Evolutionary conservation across 108 stramenopile genomes (phyloP).

Genomic region (Cylindrotheca fusiformis): DNA sequence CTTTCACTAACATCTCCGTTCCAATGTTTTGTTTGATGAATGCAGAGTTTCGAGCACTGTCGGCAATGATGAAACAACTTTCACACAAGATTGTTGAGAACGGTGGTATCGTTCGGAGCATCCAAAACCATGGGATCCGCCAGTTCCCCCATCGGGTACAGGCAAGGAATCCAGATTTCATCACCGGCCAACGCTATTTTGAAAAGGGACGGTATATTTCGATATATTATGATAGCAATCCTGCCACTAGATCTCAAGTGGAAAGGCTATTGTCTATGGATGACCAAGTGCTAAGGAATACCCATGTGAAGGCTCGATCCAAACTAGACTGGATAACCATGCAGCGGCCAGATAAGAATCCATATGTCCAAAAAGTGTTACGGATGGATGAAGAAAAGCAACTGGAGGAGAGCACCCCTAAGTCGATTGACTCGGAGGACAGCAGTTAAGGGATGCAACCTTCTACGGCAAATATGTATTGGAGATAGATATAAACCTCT

Average conservation of each 20-base stretch:
- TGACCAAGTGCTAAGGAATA: constrained; percentile 69
- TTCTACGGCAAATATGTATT: too few relatives aligned
- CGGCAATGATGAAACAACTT: constrained; percentile 62
- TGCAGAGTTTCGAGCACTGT: constrained; percentile 60
- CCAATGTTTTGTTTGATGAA: background rate
- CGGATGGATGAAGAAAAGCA: constrained; percentile 2
- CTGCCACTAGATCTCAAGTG: constrained; percentile 53
- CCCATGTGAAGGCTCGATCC: constrained; percentile 73
- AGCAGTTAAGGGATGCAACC: too few relatives aligned
- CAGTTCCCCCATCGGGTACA: constrained; percentile 83
- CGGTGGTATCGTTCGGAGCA: constrained; percentile 81
- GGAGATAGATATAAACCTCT: too few relatives aligned
- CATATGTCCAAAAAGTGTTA: constrained; percentile 55
- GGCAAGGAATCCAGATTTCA: constrained; percentile 70
- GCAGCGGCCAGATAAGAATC: constrained; percentile 76
- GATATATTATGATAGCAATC: constrained; percentile 82
- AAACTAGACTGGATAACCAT: constrained; percentile 70
- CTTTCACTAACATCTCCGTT: background rate
- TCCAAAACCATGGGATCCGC: constrained; percentile 86
- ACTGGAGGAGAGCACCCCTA: too few relatives aligned
- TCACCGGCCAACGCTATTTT: constrained; percentile 75
- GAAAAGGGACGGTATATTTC: constrained; percentile 82
- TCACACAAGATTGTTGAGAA: constrained; percentile 73
- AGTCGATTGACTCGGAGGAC: too few relatives aligned
- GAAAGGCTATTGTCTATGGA: constrained; percentile 63